Evolutionary conservation across 257 asterid genomes (phyloP), one percentile per base, ranked within the genome.

Genomic region (Solanum lignicaule): DNA sequence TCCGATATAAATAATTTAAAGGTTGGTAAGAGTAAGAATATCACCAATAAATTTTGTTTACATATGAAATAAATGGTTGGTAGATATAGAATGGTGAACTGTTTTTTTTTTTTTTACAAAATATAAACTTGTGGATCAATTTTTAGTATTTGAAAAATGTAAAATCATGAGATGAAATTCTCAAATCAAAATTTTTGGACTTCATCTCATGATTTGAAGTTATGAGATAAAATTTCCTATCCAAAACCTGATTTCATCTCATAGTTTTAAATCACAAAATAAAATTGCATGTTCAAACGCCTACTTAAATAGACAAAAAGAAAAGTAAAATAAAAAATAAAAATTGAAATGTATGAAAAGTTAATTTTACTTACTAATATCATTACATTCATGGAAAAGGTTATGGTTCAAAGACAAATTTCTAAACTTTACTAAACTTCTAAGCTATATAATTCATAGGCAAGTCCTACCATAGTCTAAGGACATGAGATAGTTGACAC

Each of bases 401-500:
- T 38, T 46, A 76, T 38, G 83, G 23, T 76, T 76, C 58, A 76
- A 38, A n/a, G 33, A 76, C 7, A 76, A 38, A 38, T n/a, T 12
- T 48, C 58, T 38, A n/a, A 38, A 39, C 58, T 76, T 23, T 3
- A 75, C 6, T 38, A 12, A 75, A 38, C n/a, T 76, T 14, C 36
- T 14, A 78, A 78, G 65, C n/a, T 25, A 41, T 7, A 14, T 25
- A 41, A 15, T 21, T 78, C 31, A 18, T 78, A 41, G 62, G 9
- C 84, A 78, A 6, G 83, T 86, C 21, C 29, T 46, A 11, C 86
- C 65, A 65, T 89, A 89, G 58, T 83, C 90, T 11, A 89, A 72
- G 6, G 87, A 84, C 89, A 89, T 82, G n/a, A 89, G 43, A 83
- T 32, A 84, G 72, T 65, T 72, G 32, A 78, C 36, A 41, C 65